Evolutionary conservation across 176 grass and related monocot species (phyloP).

Genomic region (Oryza meyeriana): DNA sequence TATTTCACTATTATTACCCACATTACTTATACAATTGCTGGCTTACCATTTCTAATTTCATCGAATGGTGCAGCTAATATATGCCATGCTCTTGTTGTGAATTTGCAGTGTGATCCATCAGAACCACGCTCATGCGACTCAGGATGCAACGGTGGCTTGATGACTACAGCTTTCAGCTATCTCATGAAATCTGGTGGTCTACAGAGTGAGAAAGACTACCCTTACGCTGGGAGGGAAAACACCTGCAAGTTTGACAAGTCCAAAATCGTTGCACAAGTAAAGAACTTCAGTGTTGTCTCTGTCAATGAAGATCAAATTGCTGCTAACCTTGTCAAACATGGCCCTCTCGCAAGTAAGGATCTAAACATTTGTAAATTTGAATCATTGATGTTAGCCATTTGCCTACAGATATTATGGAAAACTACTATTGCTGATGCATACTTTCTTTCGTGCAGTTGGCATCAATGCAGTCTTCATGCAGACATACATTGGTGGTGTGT

Average conservation of each 20-base stretch:
- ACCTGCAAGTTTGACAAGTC: slow-evolving; percentile 80
- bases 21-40: neutral
- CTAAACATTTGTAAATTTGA: neutral
- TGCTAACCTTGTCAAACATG: slow-evolving; percentile 76
- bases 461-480: slow-evolving; percentile 89
- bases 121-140: slow-evolving; percentile 61
- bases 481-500: slow-evolving; percentile 85
- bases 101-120: slow-evolving; percentile 64
- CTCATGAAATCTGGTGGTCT: slow-evolving; percentile 63
- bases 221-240: slow-evolving; percentile 43
- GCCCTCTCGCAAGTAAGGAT: slow-evolving; percentile 76
- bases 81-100: neutral
- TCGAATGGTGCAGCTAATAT: neutral
- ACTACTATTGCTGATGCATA: slow-evolving; percentile 4
- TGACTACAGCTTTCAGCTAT: slow-evolving; percentile 83
- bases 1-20: neutral
- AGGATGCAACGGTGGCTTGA: slow-evolving; percentile 84
- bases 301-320: slow-evolving; percentile 73
- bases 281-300: slow-evolving; percentile 66
- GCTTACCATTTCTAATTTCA: neutral
- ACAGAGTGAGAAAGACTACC: slow-evolving; percentile 71
- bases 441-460: slow-evolving; percentile 53
- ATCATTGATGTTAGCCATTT: neutral
- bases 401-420: neutral
- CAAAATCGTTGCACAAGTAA: slow-evolving; percentile 68